phyloP scores from a whole-genome alignment of 768 basidiomycete species.

The Nevesoporus exiguus region DNA sequence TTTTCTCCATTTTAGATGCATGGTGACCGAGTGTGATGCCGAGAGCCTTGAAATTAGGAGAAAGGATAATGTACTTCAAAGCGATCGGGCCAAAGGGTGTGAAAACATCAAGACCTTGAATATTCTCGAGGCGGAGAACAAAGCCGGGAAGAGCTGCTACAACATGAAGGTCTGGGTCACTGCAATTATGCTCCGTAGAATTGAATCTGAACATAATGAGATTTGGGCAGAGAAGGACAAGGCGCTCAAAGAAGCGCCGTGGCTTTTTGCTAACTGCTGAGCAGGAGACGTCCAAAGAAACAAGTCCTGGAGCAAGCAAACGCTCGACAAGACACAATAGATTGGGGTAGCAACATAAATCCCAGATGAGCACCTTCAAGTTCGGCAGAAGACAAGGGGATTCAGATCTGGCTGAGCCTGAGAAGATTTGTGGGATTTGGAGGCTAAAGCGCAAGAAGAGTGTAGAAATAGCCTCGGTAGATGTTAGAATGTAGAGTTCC shows the following conservation, averaged over 20 bases:
- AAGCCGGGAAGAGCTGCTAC: not conserved
- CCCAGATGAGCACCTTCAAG: not conserved
- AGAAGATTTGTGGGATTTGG: not conserved
- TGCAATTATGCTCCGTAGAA: no score
- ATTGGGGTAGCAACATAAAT: not conserved
- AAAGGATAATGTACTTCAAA: not conserved
- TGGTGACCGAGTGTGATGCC: not conserved
- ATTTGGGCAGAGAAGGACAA: not conserved
- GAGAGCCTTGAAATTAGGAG: not conserved
- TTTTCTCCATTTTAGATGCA: not conserved
- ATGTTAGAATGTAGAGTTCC: not conserved
- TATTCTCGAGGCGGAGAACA: not conserved
- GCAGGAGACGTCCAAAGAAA: not conserved
- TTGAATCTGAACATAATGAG: not conserved
- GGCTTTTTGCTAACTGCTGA: rapidly evolving
- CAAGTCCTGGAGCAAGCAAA: not conserved
- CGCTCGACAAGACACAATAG: not conserved
- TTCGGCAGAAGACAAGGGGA: not conserved
- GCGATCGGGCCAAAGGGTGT: not conserved
- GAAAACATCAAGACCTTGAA: not conserved
- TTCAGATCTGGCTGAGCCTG: not conserved
- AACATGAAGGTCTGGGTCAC: not conserved
- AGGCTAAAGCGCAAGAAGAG: not conserved
- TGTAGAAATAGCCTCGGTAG: no score
- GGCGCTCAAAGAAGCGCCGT: no score